A percentile compares a stretch with the other conserved stretches of the same genome.
Evolutionary conservation across 768 basidiomycete species (phyloP).

Genomic region (Boletus eberwhitei): DNA sequence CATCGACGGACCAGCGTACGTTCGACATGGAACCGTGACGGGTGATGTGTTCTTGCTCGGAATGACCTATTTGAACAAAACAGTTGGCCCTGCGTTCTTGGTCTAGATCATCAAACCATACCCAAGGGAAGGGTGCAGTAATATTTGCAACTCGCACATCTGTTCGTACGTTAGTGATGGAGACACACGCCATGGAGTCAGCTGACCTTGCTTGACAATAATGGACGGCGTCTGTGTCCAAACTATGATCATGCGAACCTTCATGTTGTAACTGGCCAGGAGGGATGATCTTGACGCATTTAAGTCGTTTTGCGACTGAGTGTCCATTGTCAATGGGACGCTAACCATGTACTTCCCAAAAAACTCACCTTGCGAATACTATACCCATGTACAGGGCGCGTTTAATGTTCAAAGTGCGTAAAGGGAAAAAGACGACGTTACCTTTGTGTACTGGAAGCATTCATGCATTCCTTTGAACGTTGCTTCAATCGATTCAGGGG

Average conservation of each 20-base stretch:
- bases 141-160: slow-evolving; percentile 55
- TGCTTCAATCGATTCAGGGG: slow-evolving; percentile 55
- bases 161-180: slow-evolving; percentile 18
- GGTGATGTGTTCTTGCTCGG: slow-evolving; percentile 57
- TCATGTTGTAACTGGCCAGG: slow-evolving; percentile 39
- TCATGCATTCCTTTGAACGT: slow-evolving; percentile 60
- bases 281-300: slow-evolving; percentile 47
- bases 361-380: slow-evolving; percentile 53
- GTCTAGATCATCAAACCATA: slow-evolving; percentile 15
- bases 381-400: background rate
- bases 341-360: background rate
- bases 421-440: slow-evolving; percentile 12
- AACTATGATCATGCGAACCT: slow-evolving; percentile 49
- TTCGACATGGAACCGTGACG: slow-evolving; percentile 59
- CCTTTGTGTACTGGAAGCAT: slow-evolving; percentile 63
- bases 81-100: background rate
- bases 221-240: slow-evolving; percentile 43
- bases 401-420: background rate
- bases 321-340: background rate
- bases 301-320: slow-evolving; percentile 48
- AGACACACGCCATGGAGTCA: background rate
- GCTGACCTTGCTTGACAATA: slow-evolving; percentile 49
- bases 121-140: slow-evolving; percentile 54
- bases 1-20: slow-evolving; percentile 53
- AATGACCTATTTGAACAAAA: slow-evolving; percentile 39